These are phyloP conservation scores for Moelleriella libera DNA, from an alignment of 2,329 filamentous ascomycete genomes.

Conservation along the genomic window DNA sequence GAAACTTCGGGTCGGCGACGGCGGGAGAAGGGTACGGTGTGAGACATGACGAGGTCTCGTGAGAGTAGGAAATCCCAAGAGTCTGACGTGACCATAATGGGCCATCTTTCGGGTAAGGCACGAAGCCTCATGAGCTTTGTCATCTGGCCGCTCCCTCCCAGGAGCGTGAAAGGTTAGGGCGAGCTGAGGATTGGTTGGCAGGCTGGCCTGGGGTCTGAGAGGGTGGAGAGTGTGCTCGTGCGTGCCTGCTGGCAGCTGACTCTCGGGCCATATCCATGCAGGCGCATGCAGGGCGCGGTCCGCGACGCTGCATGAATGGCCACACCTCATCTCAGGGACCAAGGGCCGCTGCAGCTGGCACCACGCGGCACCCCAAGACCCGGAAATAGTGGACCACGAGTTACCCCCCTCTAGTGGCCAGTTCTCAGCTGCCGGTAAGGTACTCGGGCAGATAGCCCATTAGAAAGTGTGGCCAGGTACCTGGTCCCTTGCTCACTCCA, in stretches of 20 bases:
- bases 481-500: neutral
- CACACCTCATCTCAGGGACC: neutral
- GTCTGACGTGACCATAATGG: neutral
- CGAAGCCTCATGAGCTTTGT: neutral
- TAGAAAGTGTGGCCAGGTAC: neutral
- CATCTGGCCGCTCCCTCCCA: neutral
- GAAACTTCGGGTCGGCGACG: constrained; percentile 11
- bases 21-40: neutral
- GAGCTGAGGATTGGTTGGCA: too few species aligned
- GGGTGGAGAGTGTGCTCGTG: too few species aligned
- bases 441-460: neutral
- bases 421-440: neutral
- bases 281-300: neutral
- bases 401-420: neutral
- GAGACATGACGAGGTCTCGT: neutral
- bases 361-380: neutral
- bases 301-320: neutral
- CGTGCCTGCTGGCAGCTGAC: too few species aligned
- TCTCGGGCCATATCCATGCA: too few species aligned
- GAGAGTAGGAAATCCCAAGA: neutral
- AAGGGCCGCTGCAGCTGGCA: neutral
- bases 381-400: neutral
- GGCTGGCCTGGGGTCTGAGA: too few species aligned
- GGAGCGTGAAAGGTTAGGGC: too few species aligned
- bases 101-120: neutral